Evolutionary conservation across 768 basidiomycete genomes (phyloP).

Genomic region (Naganishia friedmannii): DNA sequence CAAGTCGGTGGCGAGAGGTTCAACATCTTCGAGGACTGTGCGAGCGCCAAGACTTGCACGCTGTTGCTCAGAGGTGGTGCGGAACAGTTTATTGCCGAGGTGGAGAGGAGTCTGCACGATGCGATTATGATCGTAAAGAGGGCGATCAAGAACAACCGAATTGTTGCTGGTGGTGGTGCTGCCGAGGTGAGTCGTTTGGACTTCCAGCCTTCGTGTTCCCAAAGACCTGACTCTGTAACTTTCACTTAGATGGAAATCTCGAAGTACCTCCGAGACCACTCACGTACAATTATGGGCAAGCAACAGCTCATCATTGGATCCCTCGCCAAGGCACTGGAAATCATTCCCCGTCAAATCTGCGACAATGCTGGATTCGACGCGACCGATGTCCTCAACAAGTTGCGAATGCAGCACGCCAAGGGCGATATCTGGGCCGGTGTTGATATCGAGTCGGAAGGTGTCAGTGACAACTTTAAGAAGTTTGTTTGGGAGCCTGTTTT

Average conservation of each 20-base stretch:
- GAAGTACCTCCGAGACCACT: conserved; percentile 84
- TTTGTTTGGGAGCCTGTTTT: conserved; percentile 98
- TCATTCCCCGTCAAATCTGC: conserved; percentile 96
- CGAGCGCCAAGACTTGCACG: conserved; percentile 92
- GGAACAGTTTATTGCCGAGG: conserved; percentile 98
- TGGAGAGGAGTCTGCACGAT: conserved; percentile 94
- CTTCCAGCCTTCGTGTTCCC: too few species aligned
- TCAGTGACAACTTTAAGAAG: conserved; percentile 92
- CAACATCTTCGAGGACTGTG: conserved; percentile 90
- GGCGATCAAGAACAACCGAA: conserved; percentile 88
- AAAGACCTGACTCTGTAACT: too few species aligned
- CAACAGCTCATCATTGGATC: conserved; percentile 89
- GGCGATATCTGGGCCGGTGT: conserved; percentile 90
- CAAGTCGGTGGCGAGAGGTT: conserved; percentile 96
- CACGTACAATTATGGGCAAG: conserved; percentile 90
- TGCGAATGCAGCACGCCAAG: conserved; percentile 90
- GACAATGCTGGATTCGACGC: conserved; percentile 98
- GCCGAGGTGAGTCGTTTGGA: conserved; percentile 70
- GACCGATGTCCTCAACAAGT: conserved; percentile 93
- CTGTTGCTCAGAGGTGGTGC: conserved; percentile 91
- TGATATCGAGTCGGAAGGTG: conserved; percentile 81
- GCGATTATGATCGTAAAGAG: conserved; percentile 99
- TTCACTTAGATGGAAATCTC: conserved; percentile 84
- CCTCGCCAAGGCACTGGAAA: conserved; percentile 93
- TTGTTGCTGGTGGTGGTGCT: conserved; percentile 96